Conservation (phyloP, 2,329 filamentous ascomycete genomes). For the Curvularia eragrostidis region DNA sequence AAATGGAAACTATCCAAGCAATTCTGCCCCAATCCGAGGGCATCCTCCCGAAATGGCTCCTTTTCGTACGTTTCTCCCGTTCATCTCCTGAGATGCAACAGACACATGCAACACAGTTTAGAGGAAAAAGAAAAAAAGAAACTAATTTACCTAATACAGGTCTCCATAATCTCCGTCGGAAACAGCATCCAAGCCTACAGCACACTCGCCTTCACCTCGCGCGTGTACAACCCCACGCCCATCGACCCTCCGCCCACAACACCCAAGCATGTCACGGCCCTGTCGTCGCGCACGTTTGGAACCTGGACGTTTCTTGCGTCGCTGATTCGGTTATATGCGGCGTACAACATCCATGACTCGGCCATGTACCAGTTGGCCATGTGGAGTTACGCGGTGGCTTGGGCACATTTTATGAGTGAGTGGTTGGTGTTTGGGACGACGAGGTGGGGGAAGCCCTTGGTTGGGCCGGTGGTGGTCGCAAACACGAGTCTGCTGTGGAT, state of each 20-base stretch:
- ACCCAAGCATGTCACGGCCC: conserved; percentile 68
- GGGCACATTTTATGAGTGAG: conserved; percentile 68
- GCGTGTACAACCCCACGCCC: conserved; percentile 76
- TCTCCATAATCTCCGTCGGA: conserved; percentile 79
- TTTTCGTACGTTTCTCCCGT: conserved; percentile 62
- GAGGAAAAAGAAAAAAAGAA: no score
- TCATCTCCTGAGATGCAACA: no score
- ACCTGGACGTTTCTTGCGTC: conserved; percentile 85
- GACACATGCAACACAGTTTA: no score
- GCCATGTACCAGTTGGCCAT: conserved; percentile 80
- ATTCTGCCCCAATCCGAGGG: conserved; percentile 58
- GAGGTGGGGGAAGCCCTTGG: conserved; percentile 65
- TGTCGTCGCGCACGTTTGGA: conserved; percentile 81
- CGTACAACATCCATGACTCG: conserved; percentile 77
- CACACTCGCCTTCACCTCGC: conserved; percentile 81
- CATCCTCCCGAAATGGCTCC: conserved; percentile 68
- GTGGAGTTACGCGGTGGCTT: conserved; percentile 81
- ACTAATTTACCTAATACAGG: no score
- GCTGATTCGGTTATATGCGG: conserved; percentile 80
- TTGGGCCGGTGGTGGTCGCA: conserved; percentile 65
- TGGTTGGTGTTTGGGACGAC: conserved; percentile 80
- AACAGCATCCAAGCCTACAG: conserved; percentile 86
- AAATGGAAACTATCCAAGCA: conserved; percentile 45
- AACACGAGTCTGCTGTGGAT: conserved; percentile 67
- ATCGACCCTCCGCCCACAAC: conserved; percentile 46